phyloP scores from a whole-genome alignment of 2,329 filamentous ascomycete genomes.

The Fusarium proliferatum region DNA sequence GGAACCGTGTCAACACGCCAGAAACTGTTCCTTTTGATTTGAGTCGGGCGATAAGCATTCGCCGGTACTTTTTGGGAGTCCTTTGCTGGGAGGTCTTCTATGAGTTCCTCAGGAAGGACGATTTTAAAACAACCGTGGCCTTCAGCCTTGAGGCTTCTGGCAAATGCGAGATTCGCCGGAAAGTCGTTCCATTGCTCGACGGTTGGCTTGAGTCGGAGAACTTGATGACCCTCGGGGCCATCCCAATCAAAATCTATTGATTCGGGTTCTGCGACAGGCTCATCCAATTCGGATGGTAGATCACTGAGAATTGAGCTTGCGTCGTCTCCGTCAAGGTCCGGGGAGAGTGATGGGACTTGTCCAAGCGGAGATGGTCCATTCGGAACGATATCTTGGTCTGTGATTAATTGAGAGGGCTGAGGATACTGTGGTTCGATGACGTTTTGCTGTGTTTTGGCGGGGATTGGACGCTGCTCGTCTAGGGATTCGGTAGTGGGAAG shows the following conservation, averaged over 20 bases:
- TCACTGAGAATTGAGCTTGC: slow-evolving; percentile 45
- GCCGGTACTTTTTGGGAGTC: slow-evolving; percentile 45
- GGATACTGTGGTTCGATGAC: slow-evolving; percentile 32
- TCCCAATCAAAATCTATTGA: slow-evolving; percentile 50
- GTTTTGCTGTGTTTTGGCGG: slow-evolving; percentile 28
- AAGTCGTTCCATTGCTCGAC: slow-evolving; percentile 52
- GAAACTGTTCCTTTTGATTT: slow-evolving; percentile 50
- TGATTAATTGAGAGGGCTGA: slow-evolving; percentile 11
- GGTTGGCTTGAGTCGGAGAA: slow-evolving; percentile 52
- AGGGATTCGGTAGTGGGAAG: slow-evolving; percentile 12
- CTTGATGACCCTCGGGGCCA: slow-evolving; percentile 43
- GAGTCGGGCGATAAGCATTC: slow-evolving; percentile 52
- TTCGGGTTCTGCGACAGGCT: slow-evolving; percentile 43
- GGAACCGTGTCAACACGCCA: slow-evolving; percentile 52
- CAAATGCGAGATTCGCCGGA: slow-evolving; percentile 50
- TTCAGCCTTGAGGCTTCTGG: slow-evolving; percentile 46
- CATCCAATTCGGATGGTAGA: slow-evolving; percentile 17
- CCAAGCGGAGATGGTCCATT: slow-evolving; percentile 1
- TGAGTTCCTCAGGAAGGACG: slow-evolving; percentile 47
- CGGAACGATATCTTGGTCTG: background rate
- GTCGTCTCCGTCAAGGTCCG: slow-evolving; percentile 22
- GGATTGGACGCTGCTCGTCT: slow-evolving; percentile 31
- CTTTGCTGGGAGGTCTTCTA: slow-evolving; percentile 49
- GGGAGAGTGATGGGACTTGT: background rate
- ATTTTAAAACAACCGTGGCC: slow-evolving; percentile 55